Base-by-base conservation (phyloP, 1,284 basidiomycete species). In the Pseudozyma pruni region DNA sequence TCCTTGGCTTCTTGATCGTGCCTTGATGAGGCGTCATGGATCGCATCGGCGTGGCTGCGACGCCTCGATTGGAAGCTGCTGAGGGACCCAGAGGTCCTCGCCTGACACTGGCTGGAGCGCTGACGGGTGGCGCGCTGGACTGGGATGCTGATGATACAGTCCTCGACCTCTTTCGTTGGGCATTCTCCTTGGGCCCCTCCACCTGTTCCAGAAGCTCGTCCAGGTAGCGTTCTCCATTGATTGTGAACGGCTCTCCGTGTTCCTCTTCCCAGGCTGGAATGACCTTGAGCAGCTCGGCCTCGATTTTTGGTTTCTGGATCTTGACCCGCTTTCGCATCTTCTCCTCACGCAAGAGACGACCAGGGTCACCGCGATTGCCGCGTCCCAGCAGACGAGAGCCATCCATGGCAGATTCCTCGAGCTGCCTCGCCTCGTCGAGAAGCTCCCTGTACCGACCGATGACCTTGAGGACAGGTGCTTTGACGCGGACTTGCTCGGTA, bases 321-420 rank as follows among this genome's bases (percentile, higher is more conserved):
- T 87, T 87, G n/a, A 99, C 93, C 11, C 94, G 86, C 84, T 97
- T 98, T 50, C 95, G 87, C 90, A 96, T 93, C 87, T 96, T 97
- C 85, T 98, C 95, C 83, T 99, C 95, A 43, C 92, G 86, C 43
- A 98, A 84, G 43, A 98, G 83, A 20, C 83, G 69, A 9, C 83
- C 83, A 1, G 84, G 78, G 54, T 83, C 73, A 54, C 84, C 79
- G 54, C 92, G 86, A 20, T 88, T 84, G n/a, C 91, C 91, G 73
- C 91, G 58, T 19, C 76, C 75, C 11, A 78, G 61, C 31, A 80
- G 56, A 39, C 80, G 61, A 20, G 71, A 51, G 4, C 62, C 68
- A 53, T 81, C 92, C 25, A 87, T 86, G 1, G 92, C 91, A 2
- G 90, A 88, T 7, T 89, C 89, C 40, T 84, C 80, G n/a, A 62